phyloP scores from a whole-genome alignment of 1,284 basidiomycete genomes.

The Cryptococcus jaspeensis region DNA sequence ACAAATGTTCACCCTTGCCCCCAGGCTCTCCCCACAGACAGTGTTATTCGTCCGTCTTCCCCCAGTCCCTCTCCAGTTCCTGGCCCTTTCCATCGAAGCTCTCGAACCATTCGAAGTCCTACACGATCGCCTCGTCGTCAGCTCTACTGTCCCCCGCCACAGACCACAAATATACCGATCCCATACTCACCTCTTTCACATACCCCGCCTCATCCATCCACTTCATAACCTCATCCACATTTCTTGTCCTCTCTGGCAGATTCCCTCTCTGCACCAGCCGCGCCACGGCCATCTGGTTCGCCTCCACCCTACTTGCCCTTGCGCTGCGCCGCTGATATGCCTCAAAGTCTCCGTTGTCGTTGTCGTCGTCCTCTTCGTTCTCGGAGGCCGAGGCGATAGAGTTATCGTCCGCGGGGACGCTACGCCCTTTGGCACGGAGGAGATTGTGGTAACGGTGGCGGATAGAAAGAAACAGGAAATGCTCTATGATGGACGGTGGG shows the following conservation, averaged over 20 bases:
- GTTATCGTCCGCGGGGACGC: not conserved
- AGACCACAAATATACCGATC: too few relatives aligned
- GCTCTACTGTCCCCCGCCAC: too few relatives aligned
- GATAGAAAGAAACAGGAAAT: not conserved
- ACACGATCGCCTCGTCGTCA: too few relatives aligned
- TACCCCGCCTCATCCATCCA: conserved; percentile 1
- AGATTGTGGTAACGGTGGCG: not conserved
- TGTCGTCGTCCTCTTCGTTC: not conserved
- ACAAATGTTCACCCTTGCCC: too few relatives aligned
- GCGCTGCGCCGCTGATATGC: too few relatives aligned
- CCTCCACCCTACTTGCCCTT: not conserved
- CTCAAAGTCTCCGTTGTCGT: too few relatives aligned
- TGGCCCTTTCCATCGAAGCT: too few relatives aligned
- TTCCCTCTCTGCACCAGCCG: not conserved
- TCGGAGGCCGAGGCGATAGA: not conserved
- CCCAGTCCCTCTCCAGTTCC: too few relatives aligned
- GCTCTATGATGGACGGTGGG: not conserved
- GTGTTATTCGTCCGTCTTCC: too few relatives aligned
- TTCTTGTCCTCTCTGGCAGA: not conserved
- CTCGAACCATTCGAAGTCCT: too few relatives aligned
- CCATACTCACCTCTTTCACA: not conserved
- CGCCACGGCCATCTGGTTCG: not conserved
- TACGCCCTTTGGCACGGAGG: not conserved
- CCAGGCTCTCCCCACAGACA: too few relatives aligned
- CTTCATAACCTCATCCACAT: not conserved